A percentile compares a stretch with the other conserved stretches of the same genome.
phyloP scores from a whole-genome alignment of 257 asterid genomes.

The Solanum pimpinellifolium region DNA sequence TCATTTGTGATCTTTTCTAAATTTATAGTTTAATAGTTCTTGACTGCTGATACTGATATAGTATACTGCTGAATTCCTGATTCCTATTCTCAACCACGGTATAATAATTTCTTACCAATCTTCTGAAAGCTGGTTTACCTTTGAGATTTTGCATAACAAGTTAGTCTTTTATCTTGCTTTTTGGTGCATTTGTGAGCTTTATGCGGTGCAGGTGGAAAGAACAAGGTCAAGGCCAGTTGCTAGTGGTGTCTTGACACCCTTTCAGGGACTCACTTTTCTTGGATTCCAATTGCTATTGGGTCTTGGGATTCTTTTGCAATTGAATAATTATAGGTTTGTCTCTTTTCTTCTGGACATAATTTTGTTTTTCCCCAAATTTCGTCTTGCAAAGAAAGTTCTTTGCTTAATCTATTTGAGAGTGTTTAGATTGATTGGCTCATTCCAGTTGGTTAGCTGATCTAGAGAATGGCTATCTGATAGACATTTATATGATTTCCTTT shows the following conservation, averaged over 20 bases:
- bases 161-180: neutral
- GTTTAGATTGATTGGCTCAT: neutral
- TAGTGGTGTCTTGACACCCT: slow-evolving; percentile 74
- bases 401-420: neutral
- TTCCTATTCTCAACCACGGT: neutral
- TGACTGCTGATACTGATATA: neutral
- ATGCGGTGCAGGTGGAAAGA: slow-evolving; percentile 74
- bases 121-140: neutral
- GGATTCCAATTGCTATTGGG: slow-evolving; percentile 85
- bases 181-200: slow-evolving; percentile 27
- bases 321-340: slow-evolving; percentile 69
- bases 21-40: neutral
- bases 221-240: slow-evolving; percentile 86
- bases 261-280: slow-evolving; percentile 73
- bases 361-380: neutral
- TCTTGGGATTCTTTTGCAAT: slow-evolving; percentile 78
- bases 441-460: neutral
- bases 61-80: neutral
- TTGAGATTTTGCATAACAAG: neutral
- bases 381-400: neutral
- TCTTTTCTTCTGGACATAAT: neutral
- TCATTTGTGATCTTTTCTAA: neutral
- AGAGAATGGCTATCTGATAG: neutral
- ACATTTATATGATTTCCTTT: neutral
- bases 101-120: neutral